A percentile compares a stretch with the other conserved stretches of the same genome.
Conservation (phyloP, 371 early-diverging fungal genomes). For the Mortierella sp. region DNA sequence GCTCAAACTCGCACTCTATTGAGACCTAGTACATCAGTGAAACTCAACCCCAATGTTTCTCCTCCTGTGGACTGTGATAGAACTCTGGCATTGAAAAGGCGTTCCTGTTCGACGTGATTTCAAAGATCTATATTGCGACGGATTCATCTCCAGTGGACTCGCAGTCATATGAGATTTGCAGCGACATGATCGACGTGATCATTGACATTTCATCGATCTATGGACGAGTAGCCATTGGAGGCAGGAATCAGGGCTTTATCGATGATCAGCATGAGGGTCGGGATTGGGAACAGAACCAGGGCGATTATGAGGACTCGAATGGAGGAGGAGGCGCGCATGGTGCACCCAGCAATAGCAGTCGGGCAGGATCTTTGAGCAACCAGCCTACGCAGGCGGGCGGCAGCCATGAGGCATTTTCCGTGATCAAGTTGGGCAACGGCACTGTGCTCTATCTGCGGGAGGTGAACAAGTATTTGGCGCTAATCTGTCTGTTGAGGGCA, state of each 20-base stretch:
- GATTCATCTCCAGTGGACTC: slow-evolving; percentile 95
- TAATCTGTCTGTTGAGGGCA: slow-evolving; percentile 85
- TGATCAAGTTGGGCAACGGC: slow-evolving; percentile 85
- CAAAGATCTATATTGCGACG: slow-evolving; percentile 94
- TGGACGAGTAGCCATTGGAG: slow-evolving; percentile 62
- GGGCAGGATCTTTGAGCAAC: slow-evolving; percentile 31
- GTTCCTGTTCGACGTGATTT: slow-evolving; percentile 89
- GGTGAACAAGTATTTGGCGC: slow-evolving; percentile 77
- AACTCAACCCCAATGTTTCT: background rate
- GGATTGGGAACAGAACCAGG: slow-evolving; percentile 40
- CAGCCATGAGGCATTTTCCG: slow-evolving; percentile 60
- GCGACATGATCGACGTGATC: slow-evolving; percentile 95
- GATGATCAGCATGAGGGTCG: slow-evolving; percentile 35
- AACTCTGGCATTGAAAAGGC: slow-evolving; percentile 96
- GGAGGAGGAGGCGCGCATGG: background rate
- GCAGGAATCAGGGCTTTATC: slow-evolving; percentile 45
- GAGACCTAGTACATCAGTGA: no score
- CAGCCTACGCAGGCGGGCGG: slow-evolving; percentile 22
- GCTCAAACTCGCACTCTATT: no score
- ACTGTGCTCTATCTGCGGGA: slow-evolving; percentile 86
- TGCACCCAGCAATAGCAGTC: slow-evolving; percentile 26
- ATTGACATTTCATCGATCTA: slow-evolving; percentile 88
- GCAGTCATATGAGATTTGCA: slow-evolving; percentile 92
- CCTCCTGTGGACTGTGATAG: slow-evolving; percentile 50
- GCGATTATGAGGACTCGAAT: slow-evolving; percentile 28